Conservation (phyloP, 495 filamentous ascomycete species). For the Penicillium paradoxum region DNA sequence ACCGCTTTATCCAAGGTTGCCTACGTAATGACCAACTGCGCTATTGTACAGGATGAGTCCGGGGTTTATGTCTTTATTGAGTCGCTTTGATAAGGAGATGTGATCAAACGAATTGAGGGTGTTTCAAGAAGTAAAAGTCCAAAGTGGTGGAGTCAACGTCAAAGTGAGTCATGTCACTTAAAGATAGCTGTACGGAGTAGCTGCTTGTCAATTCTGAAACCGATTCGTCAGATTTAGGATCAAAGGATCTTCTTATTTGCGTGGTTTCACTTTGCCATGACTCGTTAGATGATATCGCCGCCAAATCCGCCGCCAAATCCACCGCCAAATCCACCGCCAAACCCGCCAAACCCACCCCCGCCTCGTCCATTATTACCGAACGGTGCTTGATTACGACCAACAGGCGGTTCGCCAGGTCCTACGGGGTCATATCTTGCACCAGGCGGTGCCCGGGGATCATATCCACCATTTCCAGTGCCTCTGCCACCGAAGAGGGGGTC, state of each 20-base stretch:
- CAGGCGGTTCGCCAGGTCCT: slow-evolving; percentile 63
- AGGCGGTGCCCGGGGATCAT: slow-evolving; percentile 44
- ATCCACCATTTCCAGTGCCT: slow-evolving; percentile 38
- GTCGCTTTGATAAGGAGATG: neutral
- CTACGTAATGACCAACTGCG: slow-evolving; percentile 3
- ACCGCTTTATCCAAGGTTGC: slow-evolving; percentile 10
- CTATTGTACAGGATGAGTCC: neutral
- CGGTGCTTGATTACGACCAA: slow-evolving; percentile 42
- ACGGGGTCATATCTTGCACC: slow-evolving; percentile 76
- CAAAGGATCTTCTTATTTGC: neutral
- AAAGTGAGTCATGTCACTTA: neutral
- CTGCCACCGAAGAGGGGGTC: slow-evolving; percentile 79
- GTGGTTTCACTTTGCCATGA: neutral
- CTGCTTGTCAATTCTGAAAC: neutral
- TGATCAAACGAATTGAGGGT: neutral
- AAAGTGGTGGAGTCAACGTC: neutral
- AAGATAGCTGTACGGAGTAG: neutral
- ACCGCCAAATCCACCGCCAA: slow-evolving; percentile 56
- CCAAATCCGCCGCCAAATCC: slow-evolving; percentile 60
- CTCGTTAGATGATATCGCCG: slow-evolving; percentile 61
- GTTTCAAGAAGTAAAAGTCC: neutral
- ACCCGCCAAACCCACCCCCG: slow-evolving; percentile 49
- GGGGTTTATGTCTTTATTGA: neutral
- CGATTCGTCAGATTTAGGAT: neutral
- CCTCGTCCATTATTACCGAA: slow-evolving; percentile 32